Evolutionary conservation across 768 basidiomycete genomes (phyloP).

Genomic region (Mrakia gelida): DNA sequence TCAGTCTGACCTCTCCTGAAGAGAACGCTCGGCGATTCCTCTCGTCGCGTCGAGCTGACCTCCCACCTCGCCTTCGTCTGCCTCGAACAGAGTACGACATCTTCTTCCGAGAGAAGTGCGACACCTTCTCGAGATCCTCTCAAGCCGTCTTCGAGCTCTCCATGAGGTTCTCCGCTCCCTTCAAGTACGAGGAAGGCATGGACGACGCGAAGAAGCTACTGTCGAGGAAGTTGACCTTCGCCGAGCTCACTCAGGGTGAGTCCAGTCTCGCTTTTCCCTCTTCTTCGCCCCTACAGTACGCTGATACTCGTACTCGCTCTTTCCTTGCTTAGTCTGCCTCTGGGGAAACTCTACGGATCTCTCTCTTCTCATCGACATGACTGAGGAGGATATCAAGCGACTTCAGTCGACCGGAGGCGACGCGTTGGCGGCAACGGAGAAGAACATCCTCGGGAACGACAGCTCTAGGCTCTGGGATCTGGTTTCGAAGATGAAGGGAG

Average conservation of each 20-base stretch:
- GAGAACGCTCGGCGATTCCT: neutral
- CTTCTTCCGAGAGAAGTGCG: constrained; percentile 93
- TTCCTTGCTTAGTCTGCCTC: constrained; percentile 70
- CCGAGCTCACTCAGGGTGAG: constrained; percentile 72
- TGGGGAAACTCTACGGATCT: constrained; percentile 92
- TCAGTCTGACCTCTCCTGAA: neutral
- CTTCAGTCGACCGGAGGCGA: constrained; percentile 97
- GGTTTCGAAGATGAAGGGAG: constrained; percentile 52
- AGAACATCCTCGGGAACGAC: constrained; percentile 90
- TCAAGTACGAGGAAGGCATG: constrained; percentile 55
- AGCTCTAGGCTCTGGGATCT: constrained; percentile 66
- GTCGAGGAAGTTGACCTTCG: constrained; percentile 71
- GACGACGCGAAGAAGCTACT: constrained; percentile 51
- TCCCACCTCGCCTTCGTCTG: neutral
- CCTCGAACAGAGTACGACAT: constrained; percentile 87
- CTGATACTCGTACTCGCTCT: neutral
- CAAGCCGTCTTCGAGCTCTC: constrained; percentile 94
- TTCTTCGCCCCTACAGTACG: neutral
- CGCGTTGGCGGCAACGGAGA: constrained; percentile 87
- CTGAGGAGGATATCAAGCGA: constrained; percentile 89
- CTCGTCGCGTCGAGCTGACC: neutral
- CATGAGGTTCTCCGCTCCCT: constrained; percentile 82
- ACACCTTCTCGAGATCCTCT: constrained; percentile 86
- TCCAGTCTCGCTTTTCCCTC: constrained; percentile 8
- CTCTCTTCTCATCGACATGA: constrained; percentile 77